Evolutionary conservation across 805 yeast species (phyloP).

Genomic region (Wickerhamiella cacticola): DNA sequence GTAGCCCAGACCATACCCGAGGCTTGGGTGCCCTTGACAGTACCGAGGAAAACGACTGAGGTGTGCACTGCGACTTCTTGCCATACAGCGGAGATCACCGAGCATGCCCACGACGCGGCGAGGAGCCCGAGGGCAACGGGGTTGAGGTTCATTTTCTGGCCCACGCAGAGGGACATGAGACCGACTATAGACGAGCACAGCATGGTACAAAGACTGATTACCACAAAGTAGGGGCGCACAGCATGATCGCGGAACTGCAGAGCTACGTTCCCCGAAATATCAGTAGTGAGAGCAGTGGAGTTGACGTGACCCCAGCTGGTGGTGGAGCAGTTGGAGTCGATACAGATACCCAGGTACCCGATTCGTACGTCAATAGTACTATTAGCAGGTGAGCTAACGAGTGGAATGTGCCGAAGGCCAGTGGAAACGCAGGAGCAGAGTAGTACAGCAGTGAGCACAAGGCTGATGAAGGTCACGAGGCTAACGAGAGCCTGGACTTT

Average conservation of each 20-base stretch:
- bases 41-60: constrained; percentile 14
- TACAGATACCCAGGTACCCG: constrained; percentile 10
- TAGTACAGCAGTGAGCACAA: neutral
- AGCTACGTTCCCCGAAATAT: constrained; percentile 10
- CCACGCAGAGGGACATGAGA: neutral
- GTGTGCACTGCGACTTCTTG: constrained; percentile 21
- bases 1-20: constrained; percentile 19
- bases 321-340: neutral
- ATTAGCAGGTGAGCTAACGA: constrained; percentile 1
- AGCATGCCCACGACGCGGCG: constrained; percentile 8
- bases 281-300: neutral
- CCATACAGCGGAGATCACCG: constrained; percentile 18
- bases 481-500: neutral
- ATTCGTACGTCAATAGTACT: neutral
- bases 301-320: neutral
- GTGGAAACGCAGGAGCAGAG: constrained; percentile 2
- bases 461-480: neutral
- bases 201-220: constrained; percentile 10
- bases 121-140: neutral
- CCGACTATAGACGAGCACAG: constrained; percentile 4
- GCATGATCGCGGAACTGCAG: constrained; percentile 14
- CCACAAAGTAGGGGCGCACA: constrained; percentile 18
- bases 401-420: constrained; percentile 3
- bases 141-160: neutral
- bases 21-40: constrained; percentile 17